Percentiles rank a stretch among this genome's conserved stretches.
Evolutionary conservation across 192 early-diverging fungal genomes (phyloP).

Genomic region (Coemansia sp.): DNA sequence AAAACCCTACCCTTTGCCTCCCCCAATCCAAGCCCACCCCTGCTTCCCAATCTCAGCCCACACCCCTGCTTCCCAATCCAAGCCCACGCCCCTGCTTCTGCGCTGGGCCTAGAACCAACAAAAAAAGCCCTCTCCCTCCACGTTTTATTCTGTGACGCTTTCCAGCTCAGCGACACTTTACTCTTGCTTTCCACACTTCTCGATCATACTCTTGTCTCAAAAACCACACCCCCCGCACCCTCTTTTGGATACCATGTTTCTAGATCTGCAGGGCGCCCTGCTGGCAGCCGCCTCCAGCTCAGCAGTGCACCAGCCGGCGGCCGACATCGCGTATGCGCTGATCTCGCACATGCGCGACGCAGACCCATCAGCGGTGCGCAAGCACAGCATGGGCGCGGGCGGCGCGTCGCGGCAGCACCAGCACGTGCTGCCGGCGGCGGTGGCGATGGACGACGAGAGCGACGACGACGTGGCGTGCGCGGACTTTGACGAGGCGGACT

Average conservation of each 20-base stretch:
- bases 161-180: neutral
- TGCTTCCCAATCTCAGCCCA: neutral
- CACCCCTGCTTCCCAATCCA: neutral
- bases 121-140: neutral
- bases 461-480: slow-evolving; percentile 15
- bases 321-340: slow-evolving; percentile 43
- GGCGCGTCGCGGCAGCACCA: slow-evolving; percentile 5
- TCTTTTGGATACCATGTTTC: too few species aligned
- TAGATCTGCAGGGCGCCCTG: slow-evolving; percentile 48
- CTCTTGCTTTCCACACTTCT: neutral
- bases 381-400: neutral
- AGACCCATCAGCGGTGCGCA: slow-evolving; percentile 2
- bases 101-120: neutral
- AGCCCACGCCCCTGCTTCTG: neutral
- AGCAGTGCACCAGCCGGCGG: slow-evolving; percentile 29
- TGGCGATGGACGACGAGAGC: slow-evolving; percentile 16
- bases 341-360: slow-evolving; percentile 33
- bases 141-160: slow-evolving; percentile 2
- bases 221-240: neutral
- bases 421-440: slow-evolving; percentile 11
- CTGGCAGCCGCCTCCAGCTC: slow-evolving; percentile 32
- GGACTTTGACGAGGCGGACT: slow-evolving; percentile 43
- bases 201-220: neutral
- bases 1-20: neutral
- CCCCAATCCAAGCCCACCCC: too few species aligned